Conservation (phyloP, 2,329 filamentous ascomycete genomes). For the Cadophora sp. region DNA sequence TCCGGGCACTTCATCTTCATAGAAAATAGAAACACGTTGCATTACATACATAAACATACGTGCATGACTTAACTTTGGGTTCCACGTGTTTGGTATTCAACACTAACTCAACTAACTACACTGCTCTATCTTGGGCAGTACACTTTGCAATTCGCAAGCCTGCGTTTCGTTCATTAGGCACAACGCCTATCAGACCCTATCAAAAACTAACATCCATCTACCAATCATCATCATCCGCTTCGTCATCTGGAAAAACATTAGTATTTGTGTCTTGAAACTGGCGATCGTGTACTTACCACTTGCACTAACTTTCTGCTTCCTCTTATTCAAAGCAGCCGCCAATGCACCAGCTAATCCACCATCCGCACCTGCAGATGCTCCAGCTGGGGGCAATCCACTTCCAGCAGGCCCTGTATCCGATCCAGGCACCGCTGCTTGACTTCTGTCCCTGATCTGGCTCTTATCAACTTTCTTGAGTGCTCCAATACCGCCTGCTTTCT, state of each 20-base stretch:
- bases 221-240: slow-evolving; percentile 78
- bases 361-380: slow-evolving; percentile 59
- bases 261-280: neutral
- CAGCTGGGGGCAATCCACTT: slow-evolving; percentile 59
- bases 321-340: slow-evolving; percentile 76
- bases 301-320: slow-evolving; percentile 93
- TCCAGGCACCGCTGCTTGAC: slow-evolving; percentile 63
- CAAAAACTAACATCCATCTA: slow-evolving; percentile 19
- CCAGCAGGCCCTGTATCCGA: slow-evolving; percentile 58
- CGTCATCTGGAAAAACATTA: slow-evolving; percentile 66
- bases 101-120: slow-evolving; percentile 15
- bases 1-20: slow-evolving; percentile 35
- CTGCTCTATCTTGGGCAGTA: slow-evolving; percentile 15
- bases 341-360: slow-evolving; percentile 82
- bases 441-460: slow-evolving; percentile 73
- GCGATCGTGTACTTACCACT: slow-evolving; percentile 74
- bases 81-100: slow-evolving; percentile 31
- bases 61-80: neutral
- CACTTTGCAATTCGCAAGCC: slow-evolving; percentile 24
- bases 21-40: slow-evolving; percentile 34
- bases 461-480: slow-evolving; percentile 79
- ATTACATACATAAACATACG: slow-evolving; percentile 21
- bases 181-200: slow-evolving; percentile 17
- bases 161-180: slow-evolving; percentile 22
- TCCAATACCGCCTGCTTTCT: slow-evolving; percentile 69